Evolutionary conservation across 129 eudicot genomes (phyloP), one percentile per base, ranked within the genome.

Genomic region (Scalesia atractyloides): DNA sequence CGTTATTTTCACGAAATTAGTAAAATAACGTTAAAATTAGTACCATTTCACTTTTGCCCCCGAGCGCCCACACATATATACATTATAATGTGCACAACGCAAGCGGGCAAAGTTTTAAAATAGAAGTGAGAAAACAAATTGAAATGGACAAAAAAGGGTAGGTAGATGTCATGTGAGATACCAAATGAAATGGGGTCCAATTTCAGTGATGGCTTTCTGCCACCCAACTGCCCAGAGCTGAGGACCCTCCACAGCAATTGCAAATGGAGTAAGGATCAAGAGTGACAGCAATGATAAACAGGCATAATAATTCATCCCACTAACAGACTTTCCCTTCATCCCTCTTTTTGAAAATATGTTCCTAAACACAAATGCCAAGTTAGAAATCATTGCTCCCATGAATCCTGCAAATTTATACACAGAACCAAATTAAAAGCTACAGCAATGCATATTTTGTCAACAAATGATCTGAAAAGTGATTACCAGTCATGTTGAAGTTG

Each of bases 281-380:
- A 88, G 90, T 70, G 95, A 88, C 46, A 85, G 79, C 11, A 88
- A 76, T 1, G 95, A 88, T 73, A 88, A 79, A 73, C 95, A 88
- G 68, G 90, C 95, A 60, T 88, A 88, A 74, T 88, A 88, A 84
- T 88, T 88, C 95, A 88, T 88, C 71, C 95, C 95, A 75, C 90
- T 88, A 65, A 88, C 95, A 69, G 95, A 88, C 20, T 85, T 88
- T 70, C 95, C 95, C 82, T 85, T 88, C 94, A 82, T 88, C 41
- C 92, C 92, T 74, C 63, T 84, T 77, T 87, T 87, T 24, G 93
- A 87, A 69, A 87, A 87, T 76, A 87, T 87, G 69, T 87, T 87
- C 59, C 89, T 81, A 70, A 87, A 84, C 72, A 87, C 93, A 82
- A 87, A 87, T 18, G 93, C 93, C 87, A 87, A 70, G 67, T 88